Percentiles rank a stretch among this genome's conserved stretches.
These are phyloP conservation scores for Scortechinia acanthostroma DNA, from an alignment of 2,329 filamentous ascomycete species.

Conservation along the genomic window DNA sequence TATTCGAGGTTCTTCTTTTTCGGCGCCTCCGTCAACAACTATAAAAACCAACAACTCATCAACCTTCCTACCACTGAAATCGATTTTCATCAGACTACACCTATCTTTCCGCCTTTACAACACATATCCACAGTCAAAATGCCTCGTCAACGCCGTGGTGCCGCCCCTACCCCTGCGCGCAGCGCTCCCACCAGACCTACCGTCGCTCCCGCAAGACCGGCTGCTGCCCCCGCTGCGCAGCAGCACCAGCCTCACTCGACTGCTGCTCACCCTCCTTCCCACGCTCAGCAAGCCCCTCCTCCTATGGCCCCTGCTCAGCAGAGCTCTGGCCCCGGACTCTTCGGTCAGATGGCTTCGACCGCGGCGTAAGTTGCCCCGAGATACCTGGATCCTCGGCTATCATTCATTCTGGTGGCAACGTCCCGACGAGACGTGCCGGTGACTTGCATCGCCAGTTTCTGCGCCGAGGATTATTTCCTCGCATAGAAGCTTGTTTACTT, in stretches of 20 bases:
- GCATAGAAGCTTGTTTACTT: slow-evolving; percentile 10
- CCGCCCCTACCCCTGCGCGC: slow-evolving; percentile 33
- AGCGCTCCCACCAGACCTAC: slow-evolving; percentile 62
- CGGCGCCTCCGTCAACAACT: slow-evolving; percentile 5
- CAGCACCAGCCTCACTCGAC: slow-evolving; percentile 64
- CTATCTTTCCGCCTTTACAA: slow-evolving; percentile 5
- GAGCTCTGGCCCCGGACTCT: slow-evolving; percentile 72
- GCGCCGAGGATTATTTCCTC: background rate
- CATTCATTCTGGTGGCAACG: too few species aligned
- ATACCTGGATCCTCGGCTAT: too few species aligned
- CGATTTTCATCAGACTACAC: too few species aligned
- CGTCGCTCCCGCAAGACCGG: slow-evolving; percentile 46
- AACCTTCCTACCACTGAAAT: slow-evolving; percentile 5
- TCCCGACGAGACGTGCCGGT: too few species aligned
- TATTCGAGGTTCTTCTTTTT: slow-evolving; percentile 11
- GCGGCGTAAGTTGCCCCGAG: slow-evolving; percentile 78
- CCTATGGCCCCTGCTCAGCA: slow-evolving; percentile 27
- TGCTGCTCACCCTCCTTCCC: slow-evolving; percentile 64
- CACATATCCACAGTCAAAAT: slow-evolving; percentile 38
- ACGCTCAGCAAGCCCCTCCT: slow-evolving; percentile 33
- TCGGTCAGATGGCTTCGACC: slow-evolving; percentile 95
- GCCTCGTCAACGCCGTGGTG: slow-evolving; percentile 72
- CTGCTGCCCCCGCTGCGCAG: slow-evolving; percentile 32
- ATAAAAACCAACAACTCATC: slow-evolving; percentile 4
- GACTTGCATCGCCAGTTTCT: slow-evolving; percentile 1